phyloP scores from a whole-genome alignment of 2,329 filamentous ascomycete species.

The Periglandula ipomoeae region DNA sequence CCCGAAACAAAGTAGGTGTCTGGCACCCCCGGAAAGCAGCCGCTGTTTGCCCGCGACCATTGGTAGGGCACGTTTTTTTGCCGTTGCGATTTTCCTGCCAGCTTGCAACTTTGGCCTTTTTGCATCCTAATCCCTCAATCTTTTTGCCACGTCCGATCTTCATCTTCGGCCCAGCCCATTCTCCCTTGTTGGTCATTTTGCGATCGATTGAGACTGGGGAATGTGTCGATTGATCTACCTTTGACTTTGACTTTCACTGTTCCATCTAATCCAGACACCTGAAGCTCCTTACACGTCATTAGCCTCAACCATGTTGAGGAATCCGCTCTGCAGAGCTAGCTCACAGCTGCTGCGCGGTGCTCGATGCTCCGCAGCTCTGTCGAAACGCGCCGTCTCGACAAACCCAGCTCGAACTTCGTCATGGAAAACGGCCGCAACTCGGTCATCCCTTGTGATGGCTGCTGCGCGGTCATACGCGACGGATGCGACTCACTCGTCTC shows the following conservation, averaged over 20 bases:
- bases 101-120: slow-evolving; percentile 2
- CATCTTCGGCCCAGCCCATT: slow-evolving; percentile 38
- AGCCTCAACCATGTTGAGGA: slow-evolving; percentile 59
- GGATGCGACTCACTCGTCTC: slow-evolving; percentile 40
- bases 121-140: slow-evolving; percentile 9
- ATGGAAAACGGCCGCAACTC: slow-evolving; percentile 35
- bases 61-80: slow-evolving; percentile 1
- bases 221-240: slow-evolving; percentile 18
- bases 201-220: slow-evolving; percentile 23
- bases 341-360: slow-evolving; percentile 50
- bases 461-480: slow-evolving; percentile 46
- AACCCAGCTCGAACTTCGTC: slow-evolving; percentile 30
- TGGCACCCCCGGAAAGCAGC: not conserved
- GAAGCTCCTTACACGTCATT: slow-evolving; percentile 7
- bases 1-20: slow-evolving; percentile 1
- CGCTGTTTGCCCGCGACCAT: not conserved
- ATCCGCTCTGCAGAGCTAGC: slow-evolving; percentile 56
- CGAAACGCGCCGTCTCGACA: slow-evolving; percentile 34
- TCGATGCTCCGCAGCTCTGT: slow-evolving; percentile 34
- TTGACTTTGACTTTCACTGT: slow-evolving; percentile 12
- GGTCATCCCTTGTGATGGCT: slow-evolving; percentile 40
- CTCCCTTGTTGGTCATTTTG: slow-evolving; percentile 29
- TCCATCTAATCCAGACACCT: slow-evolving; percentile 7
- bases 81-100: slow-evolving; percentile 3
- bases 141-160: slow-evolving; percentile 3